Conservation (phyloP, 2,329 filamentous ascomycete genomes). For the Orbilia quercus region DNA sequence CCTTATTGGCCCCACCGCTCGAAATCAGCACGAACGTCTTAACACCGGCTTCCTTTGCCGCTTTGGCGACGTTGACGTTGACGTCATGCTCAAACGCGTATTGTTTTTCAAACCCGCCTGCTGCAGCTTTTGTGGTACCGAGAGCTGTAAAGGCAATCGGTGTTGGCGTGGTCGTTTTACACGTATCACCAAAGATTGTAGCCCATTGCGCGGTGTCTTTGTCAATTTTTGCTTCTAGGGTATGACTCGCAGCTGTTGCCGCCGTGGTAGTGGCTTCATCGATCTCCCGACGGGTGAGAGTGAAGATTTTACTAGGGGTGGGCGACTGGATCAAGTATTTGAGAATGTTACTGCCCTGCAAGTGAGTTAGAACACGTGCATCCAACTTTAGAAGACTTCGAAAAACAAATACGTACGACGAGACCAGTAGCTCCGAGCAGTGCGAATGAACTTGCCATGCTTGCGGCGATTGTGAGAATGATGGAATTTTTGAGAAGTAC, state of each 20-base stretch:
- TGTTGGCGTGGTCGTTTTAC: slow-evolving; percentile 65
- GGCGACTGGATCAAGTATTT: slow-evolving; percentile 65
- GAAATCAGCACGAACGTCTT: slow-evolving; percentile 83
- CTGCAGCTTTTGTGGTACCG: slow-evolving; percentile 80
- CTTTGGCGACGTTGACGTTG: slow-evolving; percentile 80
- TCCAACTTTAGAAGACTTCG: slow-evolving; percentile 3
- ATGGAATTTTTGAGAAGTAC: slow-evolving; percentile 5
- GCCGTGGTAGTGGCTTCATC: slow-evolving; percentile 64
- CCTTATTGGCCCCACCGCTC: slow-evolving; percentile 67
- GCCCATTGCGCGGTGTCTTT: slow-evolving; percentile 77
- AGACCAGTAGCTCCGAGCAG: slow-evolving; percentile 52
- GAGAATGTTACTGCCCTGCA: slow-evolving; percentile 77
- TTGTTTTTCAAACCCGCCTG: slow-evolving; percentile 81
- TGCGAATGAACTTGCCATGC: slow-evolving; percentile 44
- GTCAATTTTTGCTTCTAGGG: slow-evolving; percentile 40
- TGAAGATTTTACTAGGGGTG: slow-evolving; percentile 64
- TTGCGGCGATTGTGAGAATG: background rate
- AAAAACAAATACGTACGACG: slow-evolving; percentile 30
- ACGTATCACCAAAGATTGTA: slow-evolving; percentile 62
- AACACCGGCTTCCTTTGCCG: slow-evolving; percentile 77
- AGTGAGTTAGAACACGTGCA: slow-evolving; percentile 25
- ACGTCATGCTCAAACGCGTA: slow-evolving; percentile 89
- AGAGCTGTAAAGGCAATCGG: slow-evolving; percentile 81
- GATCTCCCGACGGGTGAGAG: slow-evolving; percentile 68
- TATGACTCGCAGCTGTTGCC: slow-evolving; percentile 68